These are phyloP conservation scores for Cryptosporidium parvum DNA, from an alignment of 169 alveolate species.

Conservation along the genomic window DNA sequence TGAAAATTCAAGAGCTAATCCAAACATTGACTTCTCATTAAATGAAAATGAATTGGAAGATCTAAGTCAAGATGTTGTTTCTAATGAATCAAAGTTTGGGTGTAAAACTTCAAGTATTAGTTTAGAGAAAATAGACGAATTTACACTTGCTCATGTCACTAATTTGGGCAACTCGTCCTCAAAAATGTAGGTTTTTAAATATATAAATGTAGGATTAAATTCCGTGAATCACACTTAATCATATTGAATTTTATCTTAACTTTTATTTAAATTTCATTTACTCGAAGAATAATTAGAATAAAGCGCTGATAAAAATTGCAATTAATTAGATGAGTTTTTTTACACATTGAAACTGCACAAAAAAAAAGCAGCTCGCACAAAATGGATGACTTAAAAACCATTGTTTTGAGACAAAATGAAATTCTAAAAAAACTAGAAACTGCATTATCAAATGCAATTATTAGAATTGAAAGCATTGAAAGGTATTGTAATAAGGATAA, in stretches of 20 bases:
- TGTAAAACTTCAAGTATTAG: slow-evolving; percentile 47
- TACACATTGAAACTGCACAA: neutral
- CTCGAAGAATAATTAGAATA: neutral
- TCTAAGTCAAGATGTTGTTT: slow-evolving; percentile 5
- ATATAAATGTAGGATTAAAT: neutral
- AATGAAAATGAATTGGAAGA: slow-evolving; percentile 43
- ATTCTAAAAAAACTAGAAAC: slow-evolving; percentile 29
- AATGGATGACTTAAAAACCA: slow-evolving; percentile 16
- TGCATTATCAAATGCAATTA: slow-evolving; percentile 31
- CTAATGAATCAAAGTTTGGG: slow-evolving; percentile 15
- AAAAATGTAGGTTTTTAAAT: neutral
- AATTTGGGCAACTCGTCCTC: slow-evolving; percentile 37
- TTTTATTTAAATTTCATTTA: neutral
- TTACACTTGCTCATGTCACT: slow-evolving; percentile 72
- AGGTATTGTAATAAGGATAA: neutral
- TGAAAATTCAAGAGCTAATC: neutral
- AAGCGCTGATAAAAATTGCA: slow-evolving; percentile 19
- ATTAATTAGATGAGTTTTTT: neutral
- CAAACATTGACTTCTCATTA: slow-evolving; percentile 14
- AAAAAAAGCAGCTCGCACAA: neutral
- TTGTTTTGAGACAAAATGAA: slow-evolving; percentile 41
- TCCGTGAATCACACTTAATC: neutral
- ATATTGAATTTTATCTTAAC: neutral
- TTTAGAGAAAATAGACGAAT: slow-evolving; percentile 72
- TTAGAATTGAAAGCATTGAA: slow-evolving; percentile 56